Base-by-base conservation (phyloP, 1,284 basidiomycete genomes). In the Heterobasidion irregulare region DNA sequence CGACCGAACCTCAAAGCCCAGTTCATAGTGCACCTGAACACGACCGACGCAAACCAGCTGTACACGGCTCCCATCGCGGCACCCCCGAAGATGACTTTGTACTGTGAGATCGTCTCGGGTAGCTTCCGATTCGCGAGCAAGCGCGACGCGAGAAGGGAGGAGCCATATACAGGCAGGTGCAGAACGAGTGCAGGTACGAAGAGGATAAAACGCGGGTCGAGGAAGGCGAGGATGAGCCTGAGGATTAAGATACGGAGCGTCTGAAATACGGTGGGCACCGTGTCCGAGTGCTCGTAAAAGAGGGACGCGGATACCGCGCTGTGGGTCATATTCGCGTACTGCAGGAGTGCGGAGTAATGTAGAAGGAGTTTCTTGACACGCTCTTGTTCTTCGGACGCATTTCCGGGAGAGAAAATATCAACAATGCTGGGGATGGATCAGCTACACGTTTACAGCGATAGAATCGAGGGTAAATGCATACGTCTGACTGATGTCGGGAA, bases 301-400 rank as follows among this genome's bases (percentile, higher is more conserved):
- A 56, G 16, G 58, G 46, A 8, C 26, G 59, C 36, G 38, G 64
- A 58, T 53, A 89, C 70, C n/a, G 76, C 70, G 46, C 79, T 72
- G 48, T 78, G 72, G 18, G 86, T 73, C 0, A 87, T 75, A 18
- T 79, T 73, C 58, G 78, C 74, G 67, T 89, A 89, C 53, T 74
- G 48, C 15, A 50, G 33, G 48, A 87, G 76, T 18, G 79, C 73
- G 58, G 78, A 74, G 67, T 89, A 89, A 53, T 74, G 76, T 52
- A 78, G 74, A 3, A 89, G 72, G 0, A 76, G 63, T 54, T 44
- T 58, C n/a, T 41, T 41, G 38, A 41, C 38, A 7, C 5, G 38
- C 38, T 41, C 12, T n/a, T 41, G 38, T 41, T n/a, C 12, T 5
- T 52, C 18, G 52, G 19, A 52, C 62, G 50, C 55, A 52, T 13